A percentile compares a stretch with the other conserved stretches of the same genome.
Evolutionary conservation across 108 stramenopile genomes (phyloP).

Genomic region (Parmales sp.): DNA sequence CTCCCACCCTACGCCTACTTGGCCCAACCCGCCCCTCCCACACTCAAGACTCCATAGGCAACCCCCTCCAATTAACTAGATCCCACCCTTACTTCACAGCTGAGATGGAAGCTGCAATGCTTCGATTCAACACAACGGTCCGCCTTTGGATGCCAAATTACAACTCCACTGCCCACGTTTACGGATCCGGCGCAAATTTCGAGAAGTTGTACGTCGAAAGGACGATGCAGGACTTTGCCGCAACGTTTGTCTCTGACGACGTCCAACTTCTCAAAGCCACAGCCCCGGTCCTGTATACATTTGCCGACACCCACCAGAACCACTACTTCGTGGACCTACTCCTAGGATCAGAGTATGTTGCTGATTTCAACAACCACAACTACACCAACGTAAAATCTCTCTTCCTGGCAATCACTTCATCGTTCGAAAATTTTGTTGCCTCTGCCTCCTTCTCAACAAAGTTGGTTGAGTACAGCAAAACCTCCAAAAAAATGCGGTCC

Average conservation of each 20-base stretch:
- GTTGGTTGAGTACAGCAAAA: background rate
- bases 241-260: background rate
- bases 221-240: background rate
- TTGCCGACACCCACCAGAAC: background rate
- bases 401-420: background rate
- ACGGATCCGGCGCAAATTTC: background rate
- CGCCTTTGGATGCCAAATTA: background rate
- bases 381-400: background rate
- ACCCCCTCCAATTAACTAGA: background rate
- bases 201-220: background rate
- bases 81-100: background rate
- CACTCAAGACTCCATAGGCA: background rate
- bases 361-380: background rate
- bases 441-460: background rate
- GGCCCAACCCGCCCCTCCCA: background rate
- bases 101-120: background rate
- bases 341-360: background rate
- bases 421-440: background rate
- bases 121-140: background rate
- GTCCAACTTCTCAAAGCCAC: background rate
- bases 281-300: background rate
- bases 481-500: background rate
- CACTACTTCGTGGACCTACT: background rate
- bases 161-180: background rate
- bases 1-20: background rate